phyloP scores from a whole-genome alignment of 345 rosid genomes.

The Abelmoschus esculentus region DNA sequence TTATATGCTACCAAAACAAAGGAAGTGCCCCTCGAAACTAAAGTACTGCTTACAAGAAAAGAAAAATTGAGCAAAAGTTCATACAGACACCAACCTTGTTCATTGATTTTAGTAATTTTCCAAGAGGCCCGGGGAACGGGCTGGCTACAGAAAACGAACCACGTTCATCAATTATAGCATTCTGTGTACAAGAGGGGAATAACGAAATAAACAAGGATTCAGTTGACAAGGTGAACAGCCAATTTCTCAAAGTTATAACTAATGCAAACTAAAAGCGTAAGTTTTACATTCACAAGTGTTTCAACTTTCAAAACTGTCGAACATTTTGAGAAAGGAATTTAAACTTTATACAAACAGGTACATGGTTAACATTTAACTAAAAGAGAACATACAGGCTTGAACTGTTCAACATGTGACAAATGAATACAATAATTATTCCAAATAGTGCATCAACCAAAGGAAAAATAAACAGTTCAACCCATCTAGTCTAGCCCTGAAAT shows the following conservation, averaged over 20 bases:
- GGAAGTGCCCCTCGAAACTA: not conserved
- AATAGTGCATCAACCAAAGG: not conserved
- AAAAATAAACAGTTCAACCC: not conserved
- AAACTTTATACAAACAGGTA: not conserved
- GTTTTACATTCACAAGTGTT: not conserved
- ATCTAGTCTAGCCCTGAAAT: no score
- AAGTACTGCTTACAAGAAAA: slow-evolving; percentile 9
- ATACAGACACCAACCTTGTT: slow-evolving; percentile 45
- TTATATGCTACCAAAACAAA: not conserved
- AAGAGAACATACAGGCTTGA: not conserved
- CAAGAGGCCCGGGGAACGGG: slow-evolving; percentile 67
- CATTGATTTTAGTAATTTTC: slow-evolving; percentile 41
- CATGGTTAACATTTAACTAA: no score
- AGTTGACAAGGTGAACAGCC: not conserved
- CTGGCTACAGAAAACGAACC: slow-evolving; percentile 63
- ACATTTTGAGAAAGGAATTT: not conserved
- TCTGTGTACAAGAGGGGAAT: slow-evolving; percentile 32
- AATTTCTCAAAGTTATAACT: slow-evolving; percentile 1
- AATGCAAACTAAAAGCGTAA: not conserved
- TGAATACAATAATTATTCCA: not conserved
- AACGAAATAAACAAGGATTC: not conserved
- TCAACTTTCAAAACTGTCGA: no score
- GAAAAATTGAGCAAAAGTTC: slow-evolving; percentile 7
- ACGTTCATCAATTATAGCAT: slow-evolving; percentile 72
- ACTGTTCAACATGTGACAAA: not conserved